Evolutionary conservation across 1,284 basidiomycete genomes (phyloP), one percentile per base, ranked within the genome.

Genomic region (Polyporus tsugae): DNA sequence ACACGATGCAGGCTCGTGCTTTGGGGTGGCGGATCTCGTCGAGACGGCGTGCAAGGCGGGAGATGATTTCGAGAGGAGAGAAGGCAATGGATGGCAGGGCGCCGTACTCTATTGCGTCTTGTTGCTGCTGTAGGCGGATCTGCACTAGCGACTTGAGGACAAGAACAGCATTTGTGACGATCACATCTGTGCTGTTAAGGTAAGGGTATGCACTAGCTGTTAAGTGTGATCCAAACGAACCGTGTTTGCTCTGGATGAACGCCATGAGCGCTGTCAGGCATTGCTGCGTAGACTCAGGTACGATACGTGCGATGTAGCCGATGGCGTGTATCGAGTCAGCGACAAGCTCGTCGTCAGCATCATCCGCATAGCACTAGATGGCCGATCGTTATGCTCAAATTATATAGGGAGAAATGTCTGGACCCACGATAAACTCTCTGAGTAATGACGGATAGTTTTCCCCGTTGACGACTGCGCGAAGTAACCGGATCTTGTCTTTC

Each of bases 71-170:
- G 25, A 89, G 79, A 0, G 92, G 89, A 17, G 84, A 85, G 66
- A 85, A 84, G 0, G 83, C 29, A 2, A 2, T 80, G 19, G 78
- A 63, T 1, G 79, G 71, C 15, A 76, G 67, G 9, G 66, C 67
- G n/a, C 71, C 67, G 22, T 68, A 60, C 22, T 73, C 70, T 9
- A 71, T 64, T n/a, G 59, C 68, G 33, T 69, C 65, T 53, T 76
- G 73, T 25, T 76, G 72, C 35, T 79, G 73, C n/a, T 83, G 81
- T 39, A 91, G 83, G 67, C 90, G 90, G 49, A 82, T 82, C 72
- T 95, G 92, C 19, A 98, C 89, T 19, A 98, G 87, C 10, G 89
- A 85, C 78, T 96, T 96, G 58, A 97, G 85, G 7, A 95, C 94
- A 55, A 96, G 82, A 46, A 97, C 91, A 0, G 95, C 90, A 66